Percentiles rank a stretch among this genome's conserved stretches.
Evolutionary conservation across 2,329 filamentous ascomycete genomes (phyloP).

Genomic region (Talaromyces islandicus): DNA sequence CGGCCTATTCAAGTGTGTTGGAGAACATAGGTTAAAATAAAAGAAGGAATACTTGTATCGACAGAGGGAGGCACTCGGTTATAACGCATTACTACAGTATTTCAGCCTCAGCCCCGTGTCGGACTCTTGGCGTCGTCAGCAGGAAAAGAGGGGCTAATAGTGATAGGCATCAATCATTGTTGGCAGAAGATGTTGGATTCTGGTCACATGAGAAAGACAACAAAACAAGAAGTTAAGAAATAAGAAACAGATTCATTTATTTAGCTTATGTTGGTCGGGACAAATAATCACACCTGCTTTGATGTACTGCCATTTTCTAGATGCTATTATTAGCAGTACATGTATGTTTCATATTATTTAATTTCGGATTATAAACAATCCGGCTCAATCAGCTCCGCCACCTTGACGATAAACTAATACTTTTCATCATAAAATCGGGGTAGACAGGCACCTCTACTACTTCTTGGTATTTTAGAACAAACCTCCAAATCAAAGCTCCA

Average conservation of each 20-base stretch:
- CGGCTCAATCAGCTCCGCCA: no score
- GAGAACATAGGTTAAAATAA: not conserved
- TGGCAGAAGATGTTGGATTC: not conserved
- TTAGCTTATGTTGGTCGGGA: not conserved
- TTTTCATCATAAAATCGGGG: no score
- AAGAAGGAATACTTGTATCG: not conserved
- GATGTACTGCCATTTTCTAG: no score
- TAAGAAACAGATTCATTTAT: not conserved
- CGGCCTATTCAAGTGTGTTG: not conserved
- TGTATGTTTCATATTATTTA: no score
- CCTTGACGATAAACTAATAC: no score
- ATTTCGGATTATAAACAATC: no score
- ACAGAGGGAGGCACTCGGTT: not conserved
- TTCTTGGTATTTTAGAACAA: no score
- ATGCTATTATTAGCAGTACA: no score
- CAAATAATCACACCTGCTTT: no score
- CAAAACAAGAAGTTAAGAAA: not conserved
- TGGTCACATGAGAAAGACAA: not conserved
- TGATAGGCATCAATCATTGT: not conserved
- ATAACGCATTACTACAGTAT: not conserved
- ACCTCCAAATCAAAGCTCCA: no score
- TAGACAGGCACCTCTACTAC: no score
- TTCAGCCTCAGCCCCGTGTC: not conserved
- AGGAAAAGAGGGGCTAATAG: not conserved
- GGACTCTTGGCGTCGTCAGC: not conserved